Percentiles rank a stretch among this genome's conserved stretches.
Conservation (phyloP, 23 red algal genomes). For the Cyanidiococcus yangmingshanensis region DNA sequence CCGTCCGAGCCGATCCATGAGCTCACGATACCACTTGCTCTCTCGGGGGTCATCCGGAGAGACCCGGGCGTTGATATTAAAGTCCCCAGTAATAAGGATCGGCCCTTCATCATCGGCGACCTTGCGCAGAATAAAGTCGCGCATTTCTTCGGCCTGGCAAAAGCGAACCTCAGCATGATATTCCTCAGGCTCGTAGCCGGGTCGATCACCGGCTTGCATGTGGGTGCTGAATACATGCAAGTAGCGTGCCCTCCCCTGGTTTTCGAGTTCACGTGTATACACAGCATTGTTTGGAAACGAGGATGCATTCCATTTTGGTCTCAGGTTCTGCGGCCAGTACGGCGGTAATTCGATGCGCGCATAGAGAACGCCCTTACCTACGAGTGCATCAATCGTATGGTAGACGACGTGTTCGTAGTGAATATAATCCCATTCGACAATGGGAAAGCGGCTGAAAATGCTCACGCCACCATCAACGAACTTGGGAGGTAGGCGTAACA, state of each 20-base stretch:
- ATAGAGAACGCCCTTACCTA: conserved; percentile 79
- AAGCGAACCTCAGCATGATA: conserved; percentile 29
- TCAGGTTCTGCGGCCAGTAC: neutral
- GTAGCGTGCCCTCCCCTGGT: conserved; percentile 5
- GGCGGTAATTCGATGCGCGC: conserved; percentile 33
- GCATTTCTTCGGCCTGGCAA: conserved; percentile 37
- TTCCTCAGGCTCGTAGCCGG: conserved; percentile 31
- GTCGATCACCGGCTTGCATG: conserved; percentile 64
- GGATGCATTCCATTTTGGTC: neutral
- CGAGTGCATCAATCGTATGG: conserved; percentile 48
- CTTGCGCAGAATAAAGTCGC: conserved; percentile 34
- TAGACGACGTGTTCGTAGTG: conserved; percentile 28
- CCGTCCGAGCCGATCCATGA: conserved; percentile 25
- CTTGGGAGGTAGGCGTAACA: conserved; percentile 45
- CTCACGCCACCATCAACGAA: conserved; percentile 65
- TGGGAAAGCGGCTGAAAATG: conserved; percentile 45
- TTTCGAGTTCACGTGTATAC: neutral
- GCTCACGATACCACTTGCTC: conserved; percentile 25
- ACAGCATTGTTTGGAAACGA: neutral
- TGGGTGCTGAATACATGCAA: conserved; percentile 64
- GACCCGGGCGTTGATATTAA: conserved; percentile 52
- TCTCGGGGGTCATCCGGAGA: conserved; percentile 24
- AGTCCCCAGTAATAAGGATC: conserved; percentile 54
- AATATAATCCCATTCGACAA: conserved; percentile 35
- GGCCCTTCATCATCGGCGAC: conserved; percentile 25